Base-by-base conservation (phyloP, 1,284 basidiomycete species). In the Papiliotrema flavescens region DNA sequence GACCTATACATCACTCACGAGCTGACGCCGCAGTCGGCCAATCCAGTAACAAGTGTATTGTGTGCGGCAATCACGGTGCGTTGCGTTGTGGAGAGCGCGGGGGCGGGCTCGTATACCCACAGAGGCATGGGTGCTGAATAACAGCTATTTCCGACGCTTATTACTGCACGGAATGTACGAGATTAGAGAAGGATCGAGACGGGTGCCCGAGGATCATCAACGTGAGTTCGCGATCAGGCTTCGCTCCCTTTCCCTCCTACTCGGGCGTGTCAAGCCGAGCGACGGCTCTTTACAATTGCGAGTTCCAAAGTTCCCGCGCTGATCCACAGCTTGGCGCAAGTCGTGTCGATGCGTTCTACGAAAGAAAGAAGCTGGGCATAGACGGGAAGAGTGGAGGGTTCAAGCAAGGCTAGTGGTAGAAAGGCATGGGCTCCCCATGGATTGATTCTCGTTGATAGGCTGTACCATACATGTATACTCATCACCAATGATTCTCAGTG, bases 181-280 rank as follows among this genome's bases (percentile, higher is more conserved):
- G 92, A 51, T 79, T 98, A 52, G 96, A 99, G 75, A 98, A 98
- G 72, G 95, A 98, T 70, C 80, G 96, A 32, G 96, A 99, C 72
- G 96, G 96, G 0, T 99, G 96, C 79, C 94, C 94, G 1, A 97
- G 98, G 82, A 96, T 98, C 63, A 92, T 98, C 66, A 98, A 98
- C 60, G 68, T 72, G 55, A 62, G 69, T 66, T 32, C 28, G 6
- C 28, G 28, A 32, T 32, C 28, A 11, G 11, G 5, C 28, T 32
- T 32, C 22, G 8, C 17, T 23, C 5, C n/a, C 15, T 26, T 14
- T 35, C n/a, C 24, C 26, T 20, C 28, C n/a, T n/a, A n/a, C n/a
- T n/a, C n/a, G n/a, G n/a, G n/a, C n/a, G n/a, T n/a, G n/a, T n/a
- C n/a, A n/a, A n/a, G n/a, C n/a, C n/a, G n/a, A n/a, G n/a, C n/a